Conservation (phyloP, 441 rosid genomes). For the Biscutella laevigata region DNA sequence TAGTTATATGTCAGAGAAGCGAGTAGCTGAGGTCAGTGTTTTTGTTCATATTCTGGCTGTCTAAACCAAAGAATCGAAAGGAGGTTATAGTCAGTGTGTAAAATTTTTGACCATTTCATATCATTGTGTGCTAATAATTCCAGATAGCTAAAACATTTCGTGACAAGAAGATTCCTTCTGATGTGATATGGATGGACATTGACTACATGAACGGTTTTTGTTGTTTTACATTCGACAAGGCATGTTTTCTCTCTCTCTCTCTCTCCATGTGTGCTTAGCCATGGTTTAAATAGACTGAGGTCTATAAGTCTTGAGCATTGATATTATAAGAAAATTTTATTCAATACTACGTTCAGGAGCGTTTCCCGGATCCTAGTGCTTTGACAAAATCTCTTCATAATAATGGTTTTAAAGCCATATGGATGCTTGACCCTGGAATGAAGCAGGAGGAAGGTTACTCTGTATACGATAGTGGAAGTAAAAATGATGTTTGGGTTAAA, state of each 20-base stretch:
- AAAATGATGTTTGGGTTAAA: slow-evolving; percentile 58
- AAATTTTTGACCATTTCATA: no score
- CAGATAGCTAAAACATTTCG: slow-evolving; percentile 73
- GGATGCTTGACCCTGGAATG: slow-evolving; percentile 98
- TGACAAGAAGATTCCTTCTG: slow-evolving; percentile 80
- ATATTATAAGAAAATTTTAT: background rate
- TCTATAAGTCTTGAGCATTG: no score
- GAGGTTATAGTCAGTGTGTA: no score
- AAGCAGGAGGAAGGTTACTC: slow-evolving; percentile 67
- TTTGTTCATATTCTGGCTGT: slow-evolving; percentile 1
- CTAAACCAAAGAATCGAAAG: slow-evolving; percentile 3
- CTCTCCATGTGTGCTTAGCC: no score
- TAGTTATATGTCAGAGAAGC: slow-evolving; percentile 75
- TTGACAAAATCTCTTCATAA: slow-evolving; percentile 52
- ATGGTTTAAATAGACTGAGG: no score
- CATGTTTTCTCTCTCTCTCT: slow-evolving; percentile 28
- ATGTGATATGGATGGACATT: slow-evolving; percentile 98
- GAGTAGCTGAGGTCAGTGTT: slow-evolving; percentile 68
- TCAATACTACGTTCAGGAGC: slow-evolving; percentile 38
- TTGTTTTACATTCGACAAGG: slow-evolving; percentile 93
- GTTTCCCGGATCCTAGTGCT: slow-evolving; percentile 58
- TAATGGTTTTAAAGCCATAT: slow-evolving; percentile 76
- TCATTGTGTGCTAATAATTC: slow-evolving; percentile 15
- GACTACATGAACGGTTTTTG: slow-evolving; percentile 99
- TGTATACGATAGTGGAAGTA: slow-evolving; percentile 63